phyloP scores from a whole-genome alignment of 2,329 filamentous ascomycete species.

The Cordyceps farinosa region DNA sequence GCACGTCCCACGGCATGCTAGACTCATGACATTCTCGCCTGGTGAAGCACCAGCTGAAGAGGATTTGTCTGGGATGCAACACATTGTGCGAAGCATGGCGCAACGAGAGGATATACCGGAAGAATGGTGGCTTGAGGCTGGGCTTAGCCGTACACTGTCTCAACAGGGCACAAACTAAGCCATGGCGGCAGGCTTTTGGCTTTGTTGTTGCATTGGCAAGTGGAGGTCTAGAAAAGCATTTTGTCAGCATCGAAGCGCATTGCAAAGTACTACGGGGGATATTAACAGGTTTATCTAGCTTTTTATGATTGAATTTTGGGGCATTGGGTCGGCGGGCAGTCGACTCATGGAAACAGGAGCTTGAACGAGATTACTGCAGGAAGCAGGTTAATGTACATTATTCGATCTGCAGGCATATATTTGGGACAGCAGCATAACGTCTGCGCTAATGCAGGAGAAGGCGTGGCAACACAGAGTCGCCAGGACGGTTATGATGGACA shows the following conservation, averaged over 20 bases:
- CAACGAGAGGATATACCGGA: slow-evolving; percentile 73
- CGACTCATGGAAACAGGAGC: neutral
- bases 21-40: slow-evolving; percentile 25
- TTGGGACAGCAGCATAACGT: neutral
- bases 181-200: neutral
- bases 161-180: slow-evolving; percentile 25
- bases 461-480: neutral
- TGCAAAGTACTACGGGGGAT: neutral
- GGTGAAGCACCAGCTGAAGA: slow-evolving; percentile 32
- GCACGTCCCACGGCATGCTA: slow-evolving; percentile 19
- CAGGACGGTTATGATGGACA: neutral
- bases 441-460: neutral
- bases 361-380: neutral
- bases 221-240: neutral
- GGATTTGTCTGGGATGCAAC: slow-evolving; percentile 60
- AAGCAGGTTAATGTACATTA: slow-evolving; percentile 7
- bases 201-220: neutral
- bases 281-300: neutral
- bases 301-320: neutral
- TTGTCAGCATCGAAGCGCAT: neutral
- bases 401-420: slow-evolving; percentile 6
- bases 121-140: slow-evolving; percentile 74
- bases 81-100: slow-evolving; percentile 67
- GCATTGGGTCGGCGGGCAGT: too few species aligned
- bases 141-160: slow-evolving; percentile 57